Percentiles rank a stretch among this genome's conserved stretches.
Evolutionary conservation across 2,329 filamentous ascomycete genomes (phyloP).

Genomic region (Pseudogymnoascus sp.): DNA sequence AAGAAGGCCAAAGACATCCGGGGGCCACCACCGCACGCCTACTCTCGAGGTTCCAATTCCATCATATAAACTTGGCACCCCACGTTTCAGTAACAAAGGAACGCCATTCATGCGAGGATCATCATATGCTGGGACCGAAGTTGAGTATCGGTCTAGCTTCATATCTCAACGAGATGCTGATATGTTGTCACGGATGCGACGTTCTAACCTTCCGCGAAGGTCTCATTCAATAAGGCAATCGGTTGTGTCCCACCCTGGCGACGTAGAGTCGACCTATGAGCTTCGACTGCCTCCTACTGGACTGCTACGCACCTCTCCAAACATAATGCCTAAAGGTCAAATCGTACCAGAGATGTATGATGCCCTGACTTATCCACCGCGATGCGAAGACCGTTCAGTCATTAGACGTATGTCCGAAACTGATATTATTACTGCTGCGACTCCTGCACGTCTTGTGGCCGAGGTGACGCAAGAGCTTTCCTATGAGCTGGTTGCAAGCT

Average conservation of each 20-base stretch:
- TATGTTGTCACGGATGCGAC: conserved; percentile 12
- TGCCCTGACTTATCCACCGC: conserved; percentile 66
- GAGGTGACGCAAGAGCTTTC: conserved; percentile 70
- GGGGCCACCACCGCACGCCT: conserved; percentile 34
- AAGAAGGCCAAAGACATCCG: conserved; percentile 50
- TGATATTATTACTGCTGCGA: conserved; percentile 77
- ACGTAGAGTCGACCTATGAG: conserved; percentile 12
- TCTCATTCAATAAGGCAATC: conserved; percentile 4
- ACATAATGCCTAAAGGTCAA: conserved; percentile 22
- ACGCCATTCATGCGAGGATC: conserved; percentile 73
- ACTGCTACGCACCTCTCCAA: conserved; percentile 13
- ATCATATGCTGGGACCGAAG: conserved; percentile 68
- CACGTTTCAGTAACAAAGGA: conserved; percentile 68
- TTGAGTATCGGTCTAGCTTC: conserved; percentile 45
- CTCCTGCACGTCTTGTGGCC: conserved; percentile 80
- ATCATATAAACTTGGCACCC: conserved; percentile 74
- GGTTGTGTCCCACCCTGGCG: conserved; percentile 21
- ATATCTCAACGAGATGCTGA: conserved; percentile 19
- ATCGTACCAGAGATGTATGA: conserved; percentile 77
- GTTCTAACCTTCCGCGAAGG: conserved; percentile 17
- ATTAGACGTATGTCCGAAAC: conserved; percentile 70
- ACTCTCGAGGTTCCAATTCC: conserved; percentile 71
- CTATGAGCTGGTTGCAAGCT: conserved; percentile 93
- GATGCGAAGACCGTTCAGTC: conserved; percentile 68
- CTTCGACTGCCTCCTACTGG: conserved; percentile 10